Evolutionary conservation across 2,329 filamentous ascomycete genomes (phyloP), one percentile per base, ranked within the genome.

Genomic region (Samsoniella hepiali): DNA sequence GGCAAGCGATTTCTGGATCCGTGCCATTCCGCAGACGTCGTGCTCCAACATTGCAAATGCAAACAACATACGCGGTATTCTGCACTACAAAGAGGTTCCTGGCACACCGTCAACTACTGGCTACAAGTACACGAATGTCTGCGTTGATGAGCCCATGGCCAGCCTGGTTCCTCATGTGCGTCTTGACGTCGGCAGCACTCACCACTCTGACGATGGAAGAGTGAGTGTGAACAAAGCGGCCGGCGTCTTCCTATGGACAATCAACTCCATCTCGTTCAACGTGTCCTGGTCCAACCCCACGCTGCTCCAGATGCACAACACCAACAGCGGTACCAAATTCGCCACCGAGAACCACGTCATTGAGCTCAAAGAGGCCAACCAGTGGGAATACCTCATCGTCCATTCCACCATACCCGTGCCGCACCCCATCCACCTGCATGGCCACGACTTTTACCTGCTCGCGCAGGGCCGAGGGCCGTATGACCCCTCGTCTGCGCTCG

Each of bases 1-100:
- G 15, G 38, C 36, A 10, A 57, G n/a, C 22, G 71, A 76, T 68
- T 84, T 81, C 69, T 84, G 81, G 80, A 74, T 85, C 61, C 75
- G 82, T 1, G 77, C 78, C 5, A 76, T 78, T 4, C 78, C 78
- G 0, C 76, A 81, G 65, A 51, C 54, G 5, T 71, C 71, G 2
- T 84, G 81, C 67, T 76, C 74, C 0, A 68, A 72, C 3, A 81
- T 80, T 50, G 69, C 69, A 29, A 78, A 71, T 36, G 63, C 70
- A 0, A 71, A 76, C 53, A 78, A 81, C 66, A 81, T 84, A 67
- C n/a, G 53, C 22, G 10, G 49, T 8, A 32, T 32, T 29, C 5
- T 38, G 9, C 9, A 27, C 34, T 38, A 55, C n/a, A 17, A 17
- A 4, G 5, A 9, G n/a, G 15, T 2, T 9, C 22, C 34, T 5